phyloP scores from a whole-genome alignment of 1,284 basidiomycete species.

The Veloboletus limbatus region DNA sequence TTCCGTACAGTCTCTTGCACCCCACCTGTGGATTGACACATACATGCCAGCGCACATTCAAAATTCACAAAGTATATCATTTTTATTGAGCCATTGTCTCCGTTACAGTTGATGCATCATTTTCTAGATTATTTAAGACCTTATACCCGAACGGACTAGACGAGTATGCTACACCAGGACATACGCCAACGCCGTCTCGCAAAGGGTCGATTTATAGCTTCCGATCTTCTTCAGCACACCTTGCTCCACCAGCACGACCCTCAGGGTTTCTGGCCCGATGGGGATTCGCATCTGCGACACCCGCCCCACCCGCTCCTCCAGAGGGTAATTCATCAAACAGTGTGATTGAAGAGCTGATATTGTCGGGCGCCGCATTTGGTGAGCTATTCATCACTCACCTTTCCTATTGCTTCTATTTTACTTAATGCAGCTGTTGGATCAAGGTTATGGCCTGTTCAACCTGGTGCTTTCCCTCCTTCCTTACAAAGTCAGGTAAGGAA shows the following conservation, averaged over 20 bases:
- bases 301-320: conserved; percentile 17
- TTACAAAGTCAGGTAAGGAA: conserved; percentile 58
- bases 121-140: conserved; percentile 60
- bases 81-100: neutral
- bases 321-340: conserved; percentile 41
- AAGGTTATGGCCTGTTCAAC: conserved; percentile 71
- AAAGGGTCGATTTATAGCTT: conserved; percentile 33
- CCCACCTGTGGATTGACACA: conserved; percentile 11
- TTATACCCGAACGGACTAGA: conserved; percentile 69
- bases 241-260: conserved; percentile 23
- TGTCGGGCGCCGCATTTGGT: conserved; percentile 76
- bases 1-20: conserved; percentile 7
- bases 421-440: neutral
- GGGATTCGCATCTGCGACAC: conserved; percentile 21
- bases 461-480: conserved; percentile 74
- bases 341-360: conserved; percentile 65
- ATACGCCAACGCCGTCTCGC: conserved; percentile 44
- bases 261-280: conserved; percentile 40
- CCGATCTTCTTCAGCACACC: conserved; percentile 24
- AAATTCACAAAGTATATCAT: conserved; percentile 63
- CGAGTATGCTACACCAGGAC: conserved; percentile 46
- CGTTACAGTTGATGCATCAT: neutral
- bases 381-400: conserved; percentile 9
- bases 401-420: neutral
- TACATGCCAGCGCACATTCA: conserved; percentile 55